Evolutionary conservation across 176 grass and related monocot species (phyloP).

Genomic region (Phoenix roebelenii): DNA sequence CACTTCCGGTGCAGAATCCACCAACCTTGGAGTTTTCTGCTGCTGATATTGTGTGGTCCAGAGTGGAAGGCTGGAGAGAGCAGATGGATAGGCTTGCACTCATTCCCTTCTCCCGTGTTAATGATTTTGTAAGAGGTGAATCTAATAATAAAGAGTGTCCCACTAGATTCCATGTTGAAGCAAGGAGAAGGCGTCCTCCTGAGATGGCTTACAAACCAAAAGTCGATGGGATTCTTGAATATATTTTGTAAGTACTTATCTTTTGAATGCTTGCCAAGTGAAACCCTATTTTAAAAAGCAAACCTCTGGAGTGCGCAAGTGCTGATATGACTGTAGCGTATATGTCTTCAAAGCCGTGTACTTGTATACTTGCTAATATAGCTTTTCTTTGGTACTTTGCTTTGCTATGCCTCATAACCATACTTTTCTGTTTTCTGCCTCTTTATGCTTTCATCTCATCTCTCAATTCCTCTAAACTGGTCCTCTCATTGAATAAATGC

Average conservation of each 20-base stretch:
- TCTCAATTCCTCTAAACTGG: too few relatives aligned
- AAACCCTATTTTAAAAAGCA: background rate
- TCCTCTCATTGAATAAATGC: too few relatives aligned
- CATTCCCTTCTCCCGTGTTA: conserved; percentile 81
- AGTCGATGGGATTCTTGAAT: conserved; percentile 97
- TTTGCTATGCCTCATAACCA: too few relatives aligned
- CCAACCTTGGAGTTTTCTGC: conserved; percentile 71
- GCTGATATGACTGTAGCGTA: too few relatives aligned
- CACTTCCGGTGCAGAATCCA: conserved; percentile 87
- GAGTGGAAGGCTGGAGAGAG: conserved; percentile 85
- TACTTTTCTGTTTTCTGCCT: too few relatives aligned
- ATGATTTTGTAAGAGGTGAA: conserved; percentile 84
- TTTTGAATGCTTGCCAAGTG: background rate
- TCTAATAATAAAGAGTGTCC: conserved; percentile 78
- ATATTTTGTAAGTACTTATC: conserved; percentile 64
- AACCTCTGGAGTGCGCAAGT: background rate
- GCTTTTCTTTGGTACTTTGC: too few relatives aligned
- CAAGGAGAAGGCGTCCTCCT: conserved; percentile 56
- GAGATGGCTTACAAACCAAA: conserved; percentile 73
- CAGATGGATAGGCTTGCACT: conserved; percentile 83
- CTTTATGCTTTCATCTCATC: too few relatives aligned
- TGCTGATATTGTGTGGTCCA: conserved; percentile 79
- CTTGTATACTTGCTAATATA: too few relatives aligned
- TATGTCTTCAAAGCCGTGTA: too few relatives aligned
- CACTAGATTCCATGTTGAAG: conserved; percentile 85